Evolutionary conservation across 1,139 yeast genomes (phyloP), one percentile per base, ranked within the genome.

Genomic region (Yamadazyma taylorii): DNA sequence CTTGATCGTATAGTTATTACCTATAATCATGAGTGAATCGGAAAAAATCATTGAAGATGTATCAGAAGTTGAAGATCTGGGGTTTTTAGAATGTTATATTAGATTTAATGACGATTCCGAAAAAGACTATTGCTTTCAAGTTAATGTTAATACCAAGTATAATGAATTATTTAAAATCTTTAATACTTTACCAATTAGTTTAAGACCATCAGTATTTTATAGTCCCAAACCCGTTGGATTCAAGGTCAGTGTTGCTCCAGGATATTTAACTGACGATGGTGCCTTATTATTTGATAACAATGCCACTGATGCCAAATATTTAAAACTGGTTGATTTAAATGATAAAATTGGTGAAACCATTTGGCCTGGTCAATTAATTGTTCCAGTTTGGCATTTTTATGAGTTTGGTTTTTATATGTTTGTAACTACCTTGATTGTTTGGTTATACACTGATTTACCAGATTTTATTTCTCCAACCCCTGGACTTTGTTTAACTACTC

Each of bases 371-470:
- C 97, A 90, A 67, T 75, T 92, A 60, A 66, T 90, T 45, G 59
- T 88, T 13, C 98, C 98, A 6, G 62, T 73, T 24, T 92, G 96
- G 95, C 73, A 75, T 42, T 71, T 65, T 47, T 76, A 83, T 55
- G 58, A 65, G 32, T 65, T 71, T 36, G 71, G 76, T 17, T 72
- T 73, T 46, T 63, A 73, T 42, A 47, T 71, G 2, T 69, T 81
- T 35, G 43, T 75, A 13, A 38, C 74, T 0, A 43, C 73, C 6
- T 66, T 89, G 52, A 37, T 74, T 11, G 64, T 64, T 14, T 92
- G 98, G 97, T 74, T 92, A 45, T 92, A 90, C 60, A 81, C 95
- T 3, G 97, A 92, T 63, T 72, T 92, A 56, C 98, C 98, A 1
- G 96, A 88, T 55, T 76, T 72, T 51, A 69, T 88, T 40, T 78